Percentiles rank a stretch among this genome's conserved stretches.
Evolutionary conservation across 768 basidiomycete genomes (phyloP).

Genomic region (Coprinellus micaceus): DNA sequence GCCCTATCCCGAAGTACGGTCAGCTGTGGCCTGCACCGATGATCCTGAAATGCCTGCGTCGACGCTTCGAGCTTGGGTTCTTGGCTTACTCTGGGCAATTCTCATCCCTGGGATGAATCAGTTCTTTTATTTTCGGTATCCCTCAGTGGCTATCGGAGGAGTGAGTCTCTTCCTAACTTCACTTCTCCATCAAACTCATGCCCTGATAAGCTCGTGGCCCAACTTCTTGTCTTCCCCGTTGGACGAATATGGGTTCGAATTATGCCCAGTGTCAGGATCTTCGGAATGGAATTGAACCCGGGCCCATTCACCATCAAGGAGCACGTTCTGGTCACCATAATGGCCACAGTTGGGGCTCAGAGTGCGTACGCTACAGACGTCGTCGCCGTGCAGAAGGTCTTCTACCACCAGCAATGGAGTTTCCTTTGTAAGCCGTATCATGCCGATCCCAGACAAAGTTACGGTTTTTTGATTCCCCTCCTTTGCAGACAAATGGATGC

Average conservation of each 20-base stretch:
- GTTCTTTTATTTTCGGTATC: slow-evolving; percentile 68
- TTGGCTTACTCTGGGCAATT: slow-evolving; percentile 71
- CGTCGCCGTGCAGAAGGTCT: slow-evolving; percentile 70
- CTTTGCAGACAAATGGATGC: slow-evolving; percentile 61
- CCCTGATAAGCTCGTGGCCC: slow-evolving; percentile 55
- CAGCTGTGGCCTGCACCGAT: slow-evolving; percentile 68
- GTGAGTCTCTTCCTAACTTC: slow-evolving; percentile 30
- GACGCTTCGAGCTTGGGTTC: slow-evolving; percentile 65
- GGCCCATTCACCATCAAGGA: slow-evolving; percentile 77
- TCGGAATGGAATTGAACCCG: slow-evolving; percentile 54
- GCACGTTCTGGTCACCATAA: slow-evolving; percentile 61
- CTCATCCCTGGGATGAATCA: slow-evolving; percentile 38
- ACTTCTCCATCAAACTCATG: neutral
- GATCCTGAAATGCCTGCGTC: slow-evolving; percentile 58
- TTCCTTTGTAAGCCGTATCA: slow-evolving; percentile 58
- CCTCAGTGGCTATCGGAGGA: slow-evolving; percentile 56
- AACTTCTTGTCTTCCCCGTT: slow-evolving; percentile 64
- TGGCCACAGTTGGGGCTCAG: slow-evolving; percentile 35
- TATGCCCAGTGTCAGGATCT: slow-evolving; percentile 49
- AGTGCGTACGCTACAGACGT: slow-evolving; percentile 76
- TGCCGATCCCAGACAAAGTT: no score
- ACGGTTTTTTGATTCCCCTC: slow-evolving; percentile 45
- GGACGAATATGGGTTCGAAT: slow-evolving; percentile 56
- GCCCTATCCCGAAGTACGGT: slow-evolving; percentile 67
- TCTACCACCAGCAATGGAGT: slow-evolving; percentile 61